phyloP scores from a whole-genome alignment of 345 rosid genomes.

The Abelmoschus esculentus region DNA sequence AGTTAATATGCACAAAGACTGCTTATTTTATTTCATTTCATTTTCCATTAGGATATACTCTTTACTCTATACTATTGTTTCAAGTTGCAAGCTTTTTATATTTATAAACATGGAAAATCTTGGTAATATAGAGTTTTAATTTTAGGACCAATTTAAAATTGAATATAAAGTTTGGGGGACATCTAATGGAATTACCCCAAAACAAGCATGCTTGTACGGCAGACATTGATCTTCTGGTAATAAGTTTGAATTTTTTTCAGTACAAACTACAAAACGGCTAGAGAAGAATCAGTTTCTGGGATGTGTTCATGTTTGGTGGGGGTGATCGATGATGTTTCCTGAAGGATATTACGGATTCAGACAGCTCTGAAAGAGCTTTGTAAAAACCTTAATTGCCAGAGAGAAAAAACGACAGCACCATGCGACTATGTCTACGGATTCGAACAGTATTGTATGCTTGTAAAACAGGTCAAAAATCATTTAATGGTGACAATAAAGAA shows the following conservation, averaged over 20 bases:
- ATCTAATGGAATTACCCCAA: background rate
- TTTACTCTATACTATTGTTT: background rate
- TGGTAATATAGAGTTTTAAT: background rate
- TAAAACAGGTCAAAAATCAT: background rate
- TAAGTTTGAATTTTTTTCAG: background rate
- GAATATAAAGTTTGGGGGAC: background rate
- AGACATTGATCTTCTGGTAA: background rate
- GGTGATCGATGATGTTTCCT: background rate
- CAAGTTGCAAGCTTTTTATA: background rate
- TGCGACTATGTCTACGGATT: too few species aligned
- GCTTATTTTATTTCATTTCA: background rate
- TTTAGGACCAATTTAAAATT: background rate
- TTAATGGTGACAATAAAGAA: background rate
- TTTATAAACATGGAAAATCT: background rate
- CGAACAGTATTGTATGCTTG: too few species aligned
- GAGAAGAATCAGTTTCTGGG: background rate
- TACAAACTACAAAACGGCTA: too few species aligned
- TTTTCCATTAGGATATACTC: too few species aligned
- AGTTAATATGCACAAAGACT: background rate
- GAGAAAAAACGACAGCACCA: too few species aligned
- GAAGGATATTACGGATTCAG: background rate
- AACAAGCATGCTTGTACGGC: background rate
- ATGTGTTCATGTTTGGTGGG: background rate
- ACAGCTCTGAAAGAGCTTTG: background rate
- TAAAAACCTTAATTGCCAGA: background rate